Evolutionary conservation across 1,284 basidiomycete species (phyloP), one percentile per base, ranked within the genome.

Genomic region (Fistulinella cinereoalba): DNA sequence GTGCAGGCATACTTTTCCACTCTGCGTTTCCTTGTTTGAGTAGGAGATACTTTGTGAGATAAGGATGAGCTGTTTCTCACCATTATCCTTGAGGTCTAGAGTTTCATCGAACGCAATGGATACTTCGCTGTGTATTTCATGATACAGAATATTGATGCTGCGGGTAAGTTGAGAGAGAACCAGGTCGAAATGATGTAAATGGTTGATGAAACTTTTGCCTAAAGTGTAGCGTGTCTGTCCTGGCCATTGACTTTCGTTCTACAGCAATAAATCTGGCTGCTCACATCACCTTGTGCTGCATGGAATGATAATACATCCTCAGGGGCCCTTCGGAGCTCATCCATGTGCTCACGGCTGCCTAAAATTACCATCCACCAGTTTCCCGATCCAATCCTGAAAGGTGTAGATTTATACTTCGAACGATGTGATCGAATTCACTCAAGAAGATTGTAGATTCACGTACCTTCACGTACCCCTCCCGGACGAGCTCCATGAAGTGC

Each of bases 331-430:
- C 67, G 58, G 9, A 79, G 37, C 33, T 79, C 76, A 3, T 75
- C 70, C 9, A 74, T 53, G 15, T 68, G 51, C 15, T 61, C 53
- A 0, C 50, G 60, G 6, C 59, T 67, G 23, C 56, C 67, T 1
- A 75, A 47, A 23, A 78, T 33, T 10, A 79, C 63, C 0, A 66
- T 44, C 76, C 75, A 79, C 27, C 55, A 51, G 23, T 60, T 60
- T 2, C 67, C 45, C 2, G 62, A 56, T 0, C 74, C 58, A 2
- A 79, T 50, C 48, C 72, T 76, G 66, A 76, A 79, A 2, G 63
- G 55, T 0, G 47, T 44, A 2, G 61, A 56, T 13, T 62, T 66
- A 33, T 46, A n/a, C 45, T 49, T 15, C 9, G 24, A 18, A 16
- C 16, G 8, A 3, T 2, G n/a, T n/a, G n/a, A 5, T 32, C n/a